phyloP scores from a whole-genome alignment of 108 stramenopile species.

The Schizochytrium sp. region DNA sequence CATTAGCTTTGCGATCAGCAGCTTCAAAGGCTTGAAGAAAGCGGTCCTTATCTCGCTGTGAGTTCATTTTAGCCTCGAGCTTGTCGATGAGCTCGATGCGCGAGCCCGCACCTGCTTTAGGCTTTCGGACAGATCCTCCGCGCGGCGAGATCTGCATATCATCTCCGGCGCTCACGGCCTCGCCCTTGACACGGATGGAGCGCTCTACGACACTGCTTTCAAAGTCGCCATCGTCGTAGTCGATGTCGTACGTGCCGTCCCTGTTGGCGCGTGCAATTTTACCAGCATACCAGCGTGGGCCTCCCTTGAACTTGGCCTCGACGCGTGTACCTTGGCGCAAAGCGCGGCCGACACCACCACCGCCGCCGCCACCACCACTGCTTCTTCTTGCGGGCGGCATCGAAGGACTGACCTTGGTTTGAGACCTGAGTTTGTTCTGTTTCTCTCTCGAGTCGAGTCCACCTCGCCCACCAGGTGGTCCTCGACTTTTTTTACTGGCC shows the following conservation, averaged over 20 bases:
- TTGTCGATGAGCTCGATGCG: background rate
- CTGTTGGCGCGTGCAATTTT: slow-evolving; percentile 15
- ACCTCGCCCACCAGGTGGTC: too few relatives aligned
- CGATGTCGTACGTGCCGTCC: slow-evolving; percentile 38
- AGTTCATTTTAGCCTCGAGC: background rate
- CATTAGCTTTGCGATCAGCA: background rate
- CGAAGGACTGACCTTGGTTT: too few relatives aligned
- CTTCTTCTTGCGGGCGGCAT: too few relatives aligned
- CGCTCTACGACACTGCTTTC: background rate
- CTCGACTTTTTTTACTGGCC: too few relatives aligned
- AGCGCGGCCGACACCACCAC: too few relatives aligned
- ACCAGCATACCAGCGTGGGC: slow-evolving; percentile 24
- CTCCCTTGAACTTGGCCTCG: slow-evolving; percentile 28
- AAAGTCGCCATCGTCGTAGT: slow-evolving; percentile 36
- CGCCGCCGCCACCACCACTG: too few relatives aligned
- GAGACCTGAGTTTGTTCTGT: too few relatives aligned
- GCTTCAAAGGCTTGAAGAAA: background rate
- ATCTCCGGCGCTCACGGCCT: background rate
- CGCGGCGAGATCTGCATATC: background rate
- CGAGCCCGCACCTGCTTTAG: background rate
- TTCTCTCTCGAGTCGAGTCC: too few relatives aligned
- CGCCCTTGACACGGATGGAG: background rate
- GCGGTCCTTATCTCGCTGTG: background rate
- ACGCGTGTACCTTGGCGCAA: slow-evolving; percentile 22
- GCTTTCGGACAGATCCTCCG: background rate